A percentile compares a stretch with the other conserved stretches of the same genome.
These are phyloP conservation scores for Tetrahymena malaccensis DNA, from an alignment of 73 alveolate species.

Conservation along the genomic window DNA sequence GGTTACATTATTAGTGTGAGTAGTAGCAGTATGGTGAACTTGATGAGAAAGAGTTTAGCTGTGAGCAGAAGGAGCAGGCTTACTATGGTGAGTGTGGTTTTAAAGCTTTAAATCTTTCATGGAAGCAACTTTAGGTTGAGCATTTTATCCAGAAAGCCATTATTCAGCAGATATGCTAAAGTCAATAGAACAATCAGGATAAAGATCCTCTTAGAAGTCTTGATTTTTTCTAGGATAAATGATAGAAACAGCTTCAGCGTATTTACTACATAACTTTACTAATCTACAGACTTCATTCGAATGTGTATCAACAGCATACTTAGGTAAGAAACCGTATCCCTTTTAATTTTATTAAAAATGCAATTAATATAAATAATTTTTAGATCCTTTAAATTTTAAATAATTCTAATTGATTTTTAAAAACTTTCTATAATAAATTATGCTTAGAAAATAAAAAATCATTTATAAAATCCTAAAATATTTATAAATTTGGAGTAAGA, in stretches of 20 bases:
- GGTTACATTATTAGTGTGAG: background rate
- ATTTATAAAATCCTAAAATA: background rate
- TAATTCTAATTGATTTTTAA: no score
- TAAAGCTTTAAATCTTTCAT: background rate
- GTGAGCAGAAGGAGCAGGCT: background rate
- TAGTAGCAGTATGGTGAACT: background rate
- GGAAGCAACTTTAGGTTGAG: background rate
- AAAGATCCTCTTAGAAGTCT: constrained; percentile 61
- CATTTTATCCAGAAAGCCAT: background rate
- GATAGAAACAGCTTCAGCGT: constrained; percentile 50
- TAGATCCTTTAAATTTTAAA: no score
- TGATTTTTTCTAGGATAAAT: constrained; percentile 66
- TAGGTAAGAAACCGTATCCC: constrained; percentile 75
- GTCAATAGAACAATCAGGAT: constrained; percentile 45
- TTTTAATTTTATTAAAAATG: background rate
- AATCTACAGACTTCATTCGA: constrained; percentile 60
- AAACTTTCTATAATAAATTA: no score
- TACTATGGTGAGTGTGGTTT: background rate
- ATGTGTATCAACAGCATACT: constrained; percentile 54
- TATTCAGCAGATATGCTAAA: background rate
- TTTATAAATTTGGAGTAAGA: background rate
- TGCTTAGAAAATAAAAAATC: no score
- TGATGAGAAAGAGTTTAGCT: background rate
- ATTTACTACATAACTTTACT: constrained; percentile 56
- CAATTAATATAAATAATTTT: no score